Evolutionary conservation across 768 basidiomycete genomes (phyloP), one percentile per base, ranked within the genome.

Genomic region (Termitomyces sp.): DNA sequence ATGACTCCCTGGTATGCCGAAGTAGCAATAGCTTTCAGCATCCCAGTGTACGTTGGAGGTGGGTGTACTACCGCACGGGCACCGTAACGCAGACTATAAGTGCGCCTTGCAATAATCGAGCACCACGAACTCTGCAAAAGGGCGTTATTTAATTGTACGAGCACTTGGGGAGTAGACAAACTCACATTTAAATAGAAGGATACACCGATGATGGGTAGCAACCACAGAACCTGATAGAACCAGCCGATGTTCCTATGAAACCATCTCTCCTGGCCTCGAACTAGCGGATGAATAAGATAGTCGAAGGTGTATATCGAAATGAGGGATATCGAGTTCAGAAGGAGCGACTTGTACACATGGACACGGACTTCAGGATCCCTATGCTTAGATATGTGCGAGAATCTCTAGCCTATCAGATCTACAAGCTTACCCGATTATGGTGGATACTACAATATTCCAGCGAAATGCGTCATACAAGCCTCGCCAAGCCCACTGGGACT

Each of bases 161-260:
- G n/a, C 36, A 22, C 42, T 56, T 31, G 55, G n/a, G 28, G 24
- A 34, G 26, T 36, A 26, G n/a, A 39, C 20, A 24, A 28, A 75
- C 86, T 66, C 63, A 92, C 93, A 63, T 94, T 94, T 46, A 93
- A 77, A 72, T 93, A 93, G 56, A 93, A 80, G 12, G 92, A 91
- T 26, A 73, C 71, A 1, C 85, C 86, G 8, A 92, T 78, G 53
- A 94, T 80, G 0, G 93, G 93, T 20, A 88, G 71, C 4, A 94
- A 71, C 91, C 92, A 94, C 39, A 94, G 71, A 8, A 83, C 72
- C 65, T 85, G 87, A 69, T 89, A 91, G 62, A 90, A 83, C 82
- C 83, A 85, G 10, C 87, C 84, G 12, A 92, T 76, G 63, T 90
- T 88, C 26, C 83, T 77, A 66, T 86, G 86, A 41, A 88, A 68